Conservation (phyloP, 164 flowering plant species). For the Liriodendron chinense region DNA sequence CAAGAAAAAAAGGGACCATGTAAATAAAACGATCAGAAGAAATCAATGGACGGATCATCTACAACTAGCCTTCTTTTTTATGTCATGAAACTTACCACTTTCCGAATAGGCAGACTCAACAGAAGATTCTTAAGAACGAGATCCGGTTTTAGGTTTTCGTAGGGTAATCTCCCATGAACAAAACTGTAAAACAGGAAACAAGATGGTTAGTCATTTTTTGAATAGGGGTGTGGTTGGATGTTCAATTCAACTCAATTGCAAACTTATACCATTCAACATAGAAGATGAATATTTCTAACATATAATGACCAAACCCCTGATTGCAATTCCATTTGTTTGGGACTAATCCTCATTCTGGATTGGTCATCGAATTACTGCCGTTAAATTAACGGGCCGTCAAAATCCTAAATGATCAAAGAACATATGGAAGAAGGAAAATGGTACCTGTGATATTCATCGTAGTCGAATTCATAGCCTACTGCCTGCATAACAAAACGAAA, state of each 20-base stretch:
- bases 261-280: no score
- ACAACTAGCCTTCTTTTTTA: background rate
- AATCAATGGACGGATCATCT: background rate
- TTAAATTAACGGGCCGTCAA: no score
- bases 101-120: constrained; percentile 68
- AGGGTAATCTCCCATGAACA: constrained; percentile 91
- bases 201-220: background rate
- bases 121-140: constrained; percentile 57
- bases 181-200: constrained; percentile 36
- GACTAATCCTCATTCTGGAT: no score
- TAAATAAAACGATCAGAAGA: constrained; percentile 8
- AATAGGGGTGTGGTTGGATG: background rate
- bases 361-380: no score
- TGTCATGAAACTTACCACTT: constrained; percentile 56
- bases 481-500: constrained; percentile 45
- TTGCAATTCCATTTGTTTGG: no score
- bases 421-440: background rate
- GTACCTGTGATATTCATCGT: constrained; percentile 87
- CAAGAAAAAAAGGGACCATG: background rate
- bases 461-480: constrained; percentile 68
- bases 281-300: no score
- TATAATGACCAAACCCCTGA: no score
- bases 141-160: constrained; percentile 70
- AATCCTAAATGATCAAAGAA: background rate
- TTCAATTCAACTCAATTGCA: background rate